Evolutionary conservation across 352 stramenopile species (phyloP), one percentile per base, ranked within the genome.

Genomic region (Phytophthora uliginosa): DNA sequence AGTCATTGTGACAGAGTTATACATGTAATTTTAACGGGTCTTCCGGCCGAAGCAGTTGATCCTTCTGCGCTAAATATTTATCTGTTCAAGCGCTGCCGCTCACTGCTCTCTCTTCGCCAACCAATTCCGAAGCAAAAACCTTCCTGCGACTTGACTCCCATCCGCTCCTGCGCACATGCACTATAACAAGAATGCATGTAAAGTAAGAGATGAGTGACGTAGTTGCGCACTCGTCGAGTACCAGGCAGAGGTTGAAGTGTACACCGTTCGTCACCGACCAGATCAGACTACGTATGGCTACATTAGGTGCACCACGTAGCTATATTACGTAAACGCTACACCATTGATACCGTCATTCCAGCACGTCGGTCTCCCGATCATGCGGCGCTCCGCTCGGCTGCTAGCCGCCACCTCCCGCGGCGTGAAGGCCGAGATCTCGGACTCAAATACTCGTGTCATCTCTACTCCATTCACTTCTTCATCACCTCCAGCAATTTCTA

Each of bases 351-450:
- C 51, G 20, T 73, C 59, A 71, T 62, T 69, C 52, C 33, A 18
- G 2, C 47, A 15, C n/a, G 12, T 47, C 24, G 24, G n/a, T 26
- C 52, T 62, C n/a, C 40, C 20, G 28, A 24, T 56, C 33, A 81
- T 81, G 74, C 60, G 69, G 36, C 74, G 74, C 26, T 81, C 74
- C n/a, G 60, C 64, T 65, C 74, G 74, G 0, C 69, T 81, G 12
- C n/a, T 71, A 20, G 45, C 34, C 17, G 34, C 59, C 17, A 33
- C 58, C n/a, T 64, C 67, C 17, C 48, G 58, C 18, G 51, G 26
- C 59, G 34, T 74, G 22, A 73, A 74, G 42, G 8, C 36, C 15
- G 59, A 68, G 22, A 36, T 34, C 9, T 63, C 40, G 17, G 28
- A 34, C 17, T 2, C 8, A n/a, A 70, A 1, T 8, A 20, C 26